phyloP scores from a whole-genome alignment of 1,284 basidiomycete genomes.

The Tetrapyrgos nigripes region DNA sequence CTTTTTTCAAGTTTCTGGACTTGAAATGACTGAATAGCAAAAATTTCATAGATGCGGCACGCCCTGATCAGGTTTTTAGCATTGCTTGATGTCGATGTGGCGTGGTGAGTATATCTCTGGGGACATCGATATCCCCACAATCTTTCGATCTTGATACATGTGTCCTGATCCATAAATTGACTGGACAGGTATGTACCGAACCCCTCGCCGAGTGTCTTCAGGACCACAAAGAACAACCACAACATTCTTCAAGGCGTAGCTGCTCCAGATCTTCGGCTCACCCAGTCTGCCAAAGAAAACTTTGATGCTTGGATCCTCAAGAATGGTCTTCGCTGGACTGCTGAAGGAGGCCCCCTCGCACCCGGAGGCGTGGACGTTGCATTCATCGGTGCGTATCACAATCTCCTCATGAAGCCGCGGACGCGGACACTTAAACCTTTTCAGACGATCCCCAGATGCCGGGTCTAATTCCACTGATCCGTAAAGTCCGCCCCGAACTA shows the following conservation, averaged over 20 bases:
- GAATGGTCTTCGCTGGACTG: slow-evolving; percentile 81
- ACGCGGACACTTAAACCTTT: slow-evolving; percentile 15
- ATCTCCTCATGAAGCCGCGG: slow-evolving; percentile 4
- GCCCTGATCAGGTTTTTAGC: slow-evolving; percentile 84
- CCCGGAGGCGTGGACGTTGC: slow-evolving; percentile 82
- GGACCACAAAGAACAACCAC: slow-evolving; percentile 93
- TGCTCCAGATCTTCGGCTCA: slow-evolving; percentile 73
- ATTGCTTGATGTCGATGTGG: slow-evolving; percentile 78
- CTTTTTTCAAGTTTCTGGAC: slow-evolving; percentile 17
- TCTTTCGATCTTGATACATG: slow-evolving; percentile 12
- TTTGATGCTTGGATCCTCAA: slow-evolving; percentile 91
- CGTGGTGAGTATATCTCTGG: slow-evolving; percentile 61
- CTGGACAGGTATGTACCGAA: slow-evolving; percentile 81
- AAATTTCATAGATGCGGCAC: slow-evolving; percentile 77
- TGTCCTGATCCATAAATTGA: background rate
- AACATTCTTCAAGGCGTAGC: slow-evolving; percentile 90
- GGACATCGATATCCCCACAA: slow-evolving; percentile 13
- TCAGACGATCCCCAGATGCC: slow-evolving; percentile 87
- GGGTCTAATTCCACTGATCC: slow-evolving; percentile 87
- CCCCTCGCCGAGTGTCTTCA: slow-evolving; percentile 85
- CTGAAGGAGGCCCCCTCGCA: slow-evolving; percentile 80
- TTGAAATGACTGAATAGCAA: slow-evolving; percentile 20
- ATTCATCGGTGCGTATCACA: slow-evolving; percentile 69
- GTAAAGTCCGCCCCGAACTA: slow-evolving; percentile 77
- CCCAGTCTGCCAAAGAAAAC: slow-evolving; percentile 74